phyloP scores from a whole-genome alignment of 2,329 filamentous ascomycete genomes.

The Reticulascus tulasneorum region DNA sequence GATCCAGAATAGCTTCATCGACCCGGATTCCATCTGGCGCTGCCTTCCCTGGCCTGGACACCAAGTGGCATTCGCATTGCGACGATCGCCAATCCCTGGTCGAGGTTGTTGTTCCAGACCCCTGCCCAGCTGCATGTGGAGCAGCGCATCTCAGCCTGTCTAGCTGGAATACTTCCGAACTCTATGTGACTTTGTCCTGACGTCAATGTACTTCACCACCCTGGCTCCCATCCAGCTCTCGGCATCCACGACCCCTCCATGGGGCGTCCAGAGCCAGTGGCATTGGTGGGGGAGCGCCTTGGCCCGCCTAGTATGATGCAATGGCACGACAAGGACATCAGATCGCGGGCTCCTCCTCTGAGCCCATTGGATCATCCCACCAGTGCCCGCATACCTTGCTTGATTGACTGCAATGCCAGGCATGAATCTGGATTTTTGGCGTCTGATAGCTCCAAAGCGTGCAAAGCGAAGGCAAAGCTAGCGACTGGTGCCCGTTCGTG shows the following conservation, averaged over 20 bases:
- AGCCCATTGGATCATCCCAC: conserved; percentile 1
- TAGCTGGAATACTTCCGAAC: conserved; percentile 1
- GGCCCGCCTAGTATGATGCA: conserved; percentile 15
- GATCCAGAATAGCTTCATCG: too few relatives aligned
- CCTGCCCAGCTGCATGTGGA: conserved; percentile 9
- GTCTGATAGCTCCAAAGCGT: conserved; percentile 12
- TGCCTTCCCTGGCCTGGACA: too few relatives aligned
- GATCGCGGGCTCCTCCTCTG: conserved; percentile 11
- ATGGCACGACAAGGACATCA: conserved; percentile 11
- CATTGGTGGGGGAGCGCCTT: conserved; percentile 12
- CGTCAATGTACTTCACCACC: conserved; percentile 5
- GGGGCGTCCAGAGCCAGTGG: conserved; percentile 6
- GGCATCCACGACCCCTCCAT: conserved; percentile 11
- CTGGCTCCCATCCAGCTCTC: conserved; percentile 11
- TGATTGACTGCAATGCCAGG: conserved; percentile 2
- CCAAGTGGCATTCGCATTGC: too few relatives aligned
- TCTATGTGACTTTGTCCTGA: conserved; percentile 2
- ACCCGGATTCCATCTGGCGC: too few relatives aligned
- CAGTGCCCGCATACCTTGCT: conserved; percentile 1
- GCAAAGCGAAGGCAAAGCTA: too few relatives aligned
- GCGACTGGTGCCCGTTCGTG: background rate
- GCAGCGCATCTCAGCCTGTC: too few relatives aligned
- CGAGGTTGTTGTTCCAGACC: too few relatives aligned
- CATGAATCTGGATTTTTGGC: conserved; percentile 5
- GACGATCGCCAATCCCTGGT: too few relatives aligned